Conservation (phyloP, 2,329 filamentous ascomycete species). For the Aciculosporium take region DNA sequence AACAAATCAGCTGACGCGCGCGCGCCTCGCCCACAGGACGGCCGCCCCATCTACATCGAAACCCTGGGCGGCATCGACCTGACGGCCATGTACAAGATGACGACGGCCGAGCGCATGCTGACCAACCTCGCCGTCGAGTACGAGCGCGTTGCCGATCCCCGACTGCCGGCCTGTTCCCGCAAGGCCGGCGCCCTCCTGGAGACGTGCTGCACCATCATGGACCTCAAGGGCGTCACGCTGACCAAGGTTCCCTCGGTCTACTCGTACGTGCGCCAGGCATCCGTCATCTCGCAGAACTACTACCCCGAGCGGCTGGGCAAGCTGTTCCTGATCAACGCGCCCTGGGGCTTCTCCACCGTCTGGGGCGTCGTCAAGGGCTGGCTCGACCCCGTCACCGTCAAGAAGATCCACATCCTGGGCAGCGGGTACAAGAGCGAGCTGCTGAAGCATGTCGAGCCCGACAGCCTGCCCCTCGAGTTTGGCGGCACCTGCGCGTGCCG, state of each 20-base stretch:
- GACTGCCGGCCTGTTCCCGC: conserved; percentile 87
- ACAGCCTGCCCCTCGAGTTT: conserved; percentile 79
- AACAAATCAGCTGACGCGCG: neutral
- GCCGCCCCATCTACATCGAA: conserved; percentile 93
- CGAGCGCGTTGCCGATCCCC: conserved; percentile 86
- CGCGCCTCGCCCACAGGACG: conserved; percentile 48
- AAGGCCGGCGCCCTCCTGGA: conserved; percentile 82
- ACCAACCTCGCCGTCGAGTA: conserved; percentile 95
- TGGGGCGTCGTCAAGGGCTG: conserved; percentile 84
- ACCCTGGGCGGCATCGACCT: conserved; percentile 89
- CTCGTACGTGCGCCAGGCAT: conserved; percentile 72
- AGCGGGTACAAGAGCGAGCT: conserved; percentile 71
- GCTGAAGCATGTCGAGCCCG: conserved; percentile 66
- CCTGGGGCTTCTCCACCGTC: conserved; percentile 82
- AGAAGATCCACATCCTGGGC: conserved; percentile 89
- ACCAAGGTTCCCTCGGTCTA: conserved; percentile 72
- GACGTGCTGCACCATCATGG: conserved; percentile 97
- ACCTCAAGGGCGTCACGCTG: conserved; percentile 86
- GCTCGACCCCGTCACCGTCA: conserved; percentile 90
- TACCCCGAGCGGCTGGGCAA: conserved; percentile 95
- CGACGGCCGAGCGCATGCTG: conserved; percentile 82
- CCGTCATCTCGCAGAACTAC: conserved; percentile 92
- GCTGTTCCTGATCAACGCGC: conserved; percentile 95
- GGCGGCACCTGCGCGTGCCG: conserved; percentile 72
- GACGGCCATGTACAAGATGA: conserved; percentile 82